Evolutionary conservation across 257 asterid genomes (phyloP), one percentile per base, ranked within the genome.

Genomic region (Nyctanthes arbortristis): DNA sequence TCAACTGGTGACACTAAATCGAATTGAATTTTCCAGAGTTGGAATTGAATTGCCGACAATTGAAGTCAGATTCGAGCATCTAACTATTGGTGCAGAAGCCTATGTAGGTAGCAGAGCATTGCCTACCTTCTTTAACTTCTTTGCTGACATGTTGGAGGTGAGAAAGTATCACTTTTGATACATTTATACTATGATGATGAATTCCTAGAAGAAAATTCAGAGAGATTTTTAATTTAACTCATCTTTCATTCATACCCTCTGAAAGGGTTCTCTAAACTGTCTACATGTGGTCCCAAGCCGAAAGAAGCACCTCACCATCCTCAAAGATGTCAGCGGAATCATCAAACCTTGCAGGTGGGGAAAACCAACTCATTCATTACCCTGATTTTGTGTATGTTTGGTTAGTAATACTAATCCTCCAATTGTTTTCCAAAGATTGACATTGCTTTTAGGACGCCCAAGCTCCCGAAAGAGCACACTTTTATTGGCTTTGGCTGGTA

Each of bases 371-470:
- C 10, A 30, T 18, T 29, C 36, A 22, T 32, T 35, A 2, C 11
- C 14, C n/a, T n/a, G n/a, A n/a, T n/a, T n/a, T n/a, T n/a, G n/a
- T n/a, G n/a, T n/a, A 33, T 71, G 2, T 28, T 16, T 9, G 16
- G 36, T 63, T 40, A 34, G 29, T 27, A 18, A 18, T 62, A 33
- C 61, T 37, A 12, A 22, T 14, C 18, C 30, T 63, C 33, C 57
- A 49, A 66, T 34, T 69, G 32, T 49, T 14, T 54, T 45, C 36
- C 10, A 83, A 79, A 89, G 94, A 5, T 80, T 87, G 95, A 85
- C 92, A 18, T 77, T 89, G 73, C 83, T 89, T 56, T 79, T 89
- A 70, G 95, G 95, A 1, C 96, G 95, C 32, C 94, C 96, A 28
- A 71, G 92, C 71, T 84, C 86, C 0, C 90, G 92, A 18, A 87